Conservation (phyloP, 192 early-diverging fungal species). For the Backusella sp. region DNA sequence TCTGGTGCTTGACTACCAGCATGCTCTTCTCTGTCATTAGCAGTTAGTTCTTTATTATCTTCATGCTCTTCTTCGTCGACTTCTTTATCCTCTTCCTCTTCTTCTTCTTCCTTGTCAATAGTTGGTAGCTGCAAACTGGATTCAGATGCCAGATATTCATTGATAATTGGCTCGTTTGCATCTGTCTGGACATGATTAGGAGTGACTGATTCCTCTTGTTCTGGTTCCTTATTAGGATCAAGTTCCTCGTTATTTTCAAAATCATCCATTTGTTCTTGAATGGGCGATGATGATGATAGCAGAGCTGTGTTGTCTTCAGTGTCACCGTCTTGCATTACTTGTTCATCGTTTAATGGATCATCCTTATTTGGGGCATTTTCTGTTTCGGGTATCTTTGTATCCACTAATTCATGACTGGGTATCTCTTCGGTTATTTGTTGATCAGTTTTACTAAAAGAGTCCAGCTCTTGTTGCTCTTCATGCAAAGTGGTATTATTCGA, state of each 20-base stretch:
- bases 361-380: not conserved
- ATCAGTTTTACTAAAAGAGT: not conserved
- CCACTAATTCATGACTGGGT: not conserved
- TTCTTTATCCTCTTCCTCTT: too few relatives aligned
- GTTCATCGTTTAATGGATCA: not conserved
- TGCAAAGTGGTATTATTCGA: not conserved
- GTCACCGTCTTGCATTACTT: not conserved
- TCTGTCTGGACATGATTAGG: not conserved
- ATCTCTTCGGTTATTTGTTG: not conserved
- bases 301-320: not conserved
- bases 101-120: not conserved
- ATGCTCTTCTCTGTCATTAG: not conserved
- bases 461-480: slow-evolving; percentile 4
- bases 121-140: not conserved
- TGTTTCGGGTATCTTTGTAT: slow-evolving; percentile 6
- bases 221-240: not conserved
- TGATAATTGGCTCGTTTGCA: not conserved
- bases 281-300: not conserved
- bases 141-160: not conserved
- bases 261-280: not conserved
- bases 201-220: not conserved
- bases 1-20: not conserved
- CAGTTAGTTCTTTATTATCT: not conserved
- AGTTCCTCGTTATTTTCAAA: not conserved
- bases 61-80: too few relatives aligned